phyloP scores from a whole-genome alignment of 2,329 filamentous ascomycete species.

The Nigrospora sphaerica region DNA sequence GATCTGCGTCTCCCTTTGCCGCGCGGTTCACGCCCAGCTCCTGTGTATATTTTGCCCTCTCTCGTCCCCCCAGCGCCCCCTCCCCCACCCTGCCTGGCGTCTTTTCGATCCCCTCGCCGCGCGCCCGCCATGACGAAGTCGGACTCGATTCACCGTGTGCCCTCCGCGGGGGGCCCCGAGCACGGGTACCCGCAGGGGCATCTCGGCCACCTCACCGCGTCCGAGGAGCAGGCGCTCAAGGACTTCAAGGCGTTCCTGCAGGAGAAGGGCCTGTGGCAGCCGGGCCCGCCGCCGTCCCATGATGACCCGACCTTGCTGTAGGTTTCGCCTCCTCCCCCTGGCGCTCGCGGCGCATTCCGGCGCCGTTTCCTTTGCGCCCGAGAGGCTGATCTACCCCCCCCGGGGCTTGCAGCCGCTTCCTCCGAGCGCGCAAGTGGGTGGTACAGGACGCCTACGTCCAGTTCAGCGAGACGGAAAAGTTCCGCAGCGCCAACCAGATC shows the following conservation, averaged over 20 bases:
- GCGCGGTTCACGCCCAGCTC: too few species aligned
- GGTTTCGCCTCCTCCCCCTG: constrained; percentile 17
- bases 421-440: constrained; percentile 78
- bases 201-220: constrained; percentile 64
- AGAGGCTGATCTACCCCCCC: constrained; percentile 6
- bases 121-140: constrained; percentile 10
- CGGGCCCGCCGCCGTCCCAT: constrained; percentile 52
- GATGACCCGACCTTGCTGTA: constrained; percentile 69
- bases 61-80: neutral
- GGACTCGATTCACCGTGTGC: constrained; percentile 19
- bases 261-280: constrained; percentile 57
- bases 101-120: neutral
- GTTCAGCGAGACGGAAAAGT: constrained; percentile 83
- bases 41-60: neutral
- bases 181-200: constrained; percentile 68
- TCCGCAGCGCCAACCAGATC: constrained; percentile 74
- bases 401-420: constrained; percentile 62
- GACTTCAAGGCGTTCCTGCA: constrained; percentile 65
- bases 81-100: neutral
- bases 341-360: neutral
- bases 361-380: neutral
- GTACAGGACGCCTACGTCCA: constrained; percentile 72
- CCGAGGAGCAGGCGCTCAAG: constrained; percentile 59
- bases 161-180: constrained; percentile 21
- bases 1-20: too few species aligned